Percentiles rank a stretch among this genome's conserved stretches.
Evolutionary conservation across 2,329 filamentous ascomycete genomes (phyloP).

Genomic region (Fusarium neocosmosporiellum): DNA sequence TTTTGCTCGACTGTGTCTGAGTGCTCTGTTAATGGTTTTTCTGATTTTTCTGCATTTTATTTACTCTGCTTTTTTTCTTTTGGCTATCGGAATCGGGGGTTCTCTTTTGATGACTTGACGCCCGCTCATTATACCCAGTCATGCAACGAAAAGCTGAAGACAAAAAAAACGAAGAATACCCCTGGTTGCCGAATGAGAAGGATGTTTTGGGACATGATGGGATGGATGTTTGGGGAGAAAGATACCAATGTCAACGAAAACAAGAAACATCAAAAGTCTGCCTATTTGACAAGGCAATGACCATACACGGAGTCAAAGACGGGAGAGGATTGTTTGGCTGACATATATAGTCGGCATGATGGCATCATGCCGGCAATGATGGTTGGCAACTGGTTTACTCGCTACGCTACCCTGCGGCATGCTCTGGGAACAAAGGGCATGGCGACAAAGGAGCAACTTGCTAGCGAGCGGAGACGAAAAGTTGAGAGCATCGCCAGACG

Average conservation of each 20-base stretch:
- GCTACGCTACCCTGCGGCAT: conserved; percentile 10
- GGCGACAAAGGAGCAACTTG: conserved; percentile 6
- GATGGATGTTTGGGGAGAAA: conserved; percentile 41
- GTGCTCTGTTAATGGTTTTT: conserved; percentile 15
- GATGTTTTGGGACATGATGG: conserved; percentile 35
- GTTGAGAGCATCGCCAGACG: conserved; percentile 34
- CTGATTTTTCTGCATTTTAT: conserved; percentile 26
- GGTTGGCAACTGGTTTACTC: conserved; percentile 28
- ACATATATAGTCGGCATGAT: conserved; percentile 26
- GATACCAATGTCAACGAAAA: conserved; percentile 43
- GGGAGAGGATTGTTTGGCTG: conserved; percentile 31
- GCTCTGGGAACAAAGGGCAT: neutral
- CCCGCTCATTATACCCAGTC: conserved; percentile 51
- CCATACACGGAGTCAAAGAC: conserved; percentile 39
- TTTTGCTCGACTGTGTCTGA: conserved; percentile 34
- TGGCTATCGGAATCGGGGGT: conserved; percentile 42
- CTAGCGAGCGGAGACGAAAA: conserved; percentile 32
- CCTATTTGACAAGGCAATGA: conserved; percentile 26
- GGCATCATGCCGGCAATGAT: conserved; percentile 15
- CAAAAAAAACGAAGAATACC: conserved; percentile 51
- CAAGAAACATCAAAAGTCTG: conserved; percentile 35
- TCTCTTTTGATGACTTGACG: conserved; percentile 50
- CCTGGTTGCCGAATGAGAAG: conserved; percentile 40
- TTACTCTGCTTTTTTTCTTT: conserved; percentile 22
- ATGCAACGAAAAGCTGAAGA: conserved; percentile 46